Base-by-base conservation (phyloP, 371 early-diverging fungal genomes). In the Mortierella sp. region DNA sequence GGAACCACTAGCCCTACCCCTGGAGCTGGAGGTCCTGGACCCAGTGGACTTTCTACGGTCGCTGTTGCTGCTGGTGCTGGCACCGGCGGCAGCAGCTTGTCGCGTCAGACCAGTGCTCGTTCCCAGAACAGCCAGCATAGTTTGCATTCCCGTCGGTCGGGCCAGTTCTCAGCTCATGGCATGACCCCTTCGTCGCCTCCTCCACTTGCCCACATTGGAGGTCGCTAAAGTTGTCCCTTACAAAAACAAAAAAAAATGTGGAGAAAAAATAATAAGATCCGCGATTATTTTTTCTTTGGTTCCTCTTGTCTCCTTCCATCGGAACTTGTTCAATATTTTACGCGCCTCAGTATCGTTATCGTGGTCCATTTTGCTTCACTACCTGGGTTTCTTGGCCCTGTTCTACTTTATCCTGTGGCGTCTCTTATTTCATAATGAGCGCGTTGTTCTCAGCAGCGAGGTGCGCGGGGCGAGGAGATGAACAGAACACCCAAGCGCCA, bases 81-180 rank as follows among this genome's bases (percentile, higher is more conserved):
- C 83, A 50, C 77, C 58, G 88, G 75, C 58, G 88, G 75, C n/a
- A 58, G 50, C 13, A 80, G 60, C 38, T 54, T 84, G 28, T 73
- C 79, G 34, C 86, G 86, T 21, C 82, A 85, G 75, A 55, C 26
- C 60, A 80, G 81, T 54, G 73, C 60, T 21, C 78, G 81, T 0
- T 85, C 85, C 26, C 86, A 85, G 70, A 77, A 80, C 73, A 80
- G 80, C 58, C 82, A 80, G 44, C 76, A 68, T 16, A 80, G 81
- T 65, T 26, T 75, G 38, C 84, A 76, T 8, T 80, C 77, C 31
- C 77, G 80, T 65, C 84, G 75, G 2, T 81, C 79, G 2, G 81
- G 81, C 58, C 65, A 38, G 31, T 74, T 57, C 72, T 81, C 77
- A 9, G 65, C 63, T 21, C 52, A 72, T 28, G 75, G 74, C 47